A percentile compares a stretch with the other conserved stretches of the same genome.
Evolutionary conservation across 2,329 filamentous ascomycete genomes (phyloP).

Genomic region (Colletotrichum ledebouriae): DNA sequence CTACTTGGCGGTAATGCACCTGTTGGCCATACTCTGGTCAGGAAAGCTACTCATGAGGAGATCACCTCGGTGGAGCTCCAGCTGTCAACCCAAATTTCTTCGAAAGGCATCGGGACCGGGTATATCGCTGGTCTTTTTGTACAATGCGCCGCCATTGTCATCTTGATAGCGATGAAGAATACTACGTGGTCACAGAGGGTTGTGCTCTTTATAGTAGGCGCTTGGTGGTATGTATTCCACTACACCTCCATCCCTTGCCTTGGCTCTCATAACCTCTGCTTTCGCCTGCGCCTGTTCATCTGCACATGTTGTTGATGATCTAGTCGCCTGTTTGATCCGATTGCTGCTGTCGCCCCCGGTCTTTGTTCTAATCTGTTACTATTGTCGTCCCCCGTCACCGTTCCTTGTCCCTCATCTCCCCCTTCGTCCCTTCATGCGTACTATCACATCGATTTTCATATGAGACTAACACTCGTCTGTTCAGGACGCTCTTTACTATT

Average conservation of each 20-base stretch:
- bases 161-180: slow-evolving; percentile 80
- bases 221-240: slow-evolving; percentile 78
- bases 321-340: no score
- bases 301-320: neutral
- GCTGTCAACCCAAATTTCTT: slow-evolving; percentile 91
- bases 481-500: slow-evolving; percentile 77
- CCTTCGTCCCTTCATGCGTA: no score
- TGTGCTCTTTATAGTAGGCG: slow-evolving; percentile 86
- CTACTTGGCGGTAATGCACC: slow-evolving; percentile 56
- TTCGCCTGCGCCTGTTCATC: neutral
- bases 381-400: neutral
- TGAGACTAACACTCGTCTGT: neutral
- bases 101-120: slow-evolving; percentile 92
- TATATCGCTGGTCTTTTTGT: slow-evolving; percentile 89
- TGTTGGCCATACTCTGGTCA: slow-evolving; percentile 52
- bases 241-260: neutral
- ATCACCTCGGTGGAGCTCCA: slow-evolving; percentile 77
- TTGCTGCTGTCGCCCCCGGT: neutral
- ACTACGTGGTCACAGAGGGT: slow-evolving; percentile 88
- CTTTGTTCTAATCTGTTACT: neutral
- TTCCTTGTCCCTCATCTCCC: no score
- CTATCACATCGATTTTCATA: no score
- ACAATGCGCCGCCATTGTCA: slow-evolving; percentile 83
- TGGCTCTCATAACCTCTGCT: neutral
- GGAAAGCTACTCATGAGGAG: slow-evolving; percentile 59